Base-by-base conservation (phyloP, 2,329 filamentous ascomycete genomes). In the Bimuria novae-zelandiae region DNA sequence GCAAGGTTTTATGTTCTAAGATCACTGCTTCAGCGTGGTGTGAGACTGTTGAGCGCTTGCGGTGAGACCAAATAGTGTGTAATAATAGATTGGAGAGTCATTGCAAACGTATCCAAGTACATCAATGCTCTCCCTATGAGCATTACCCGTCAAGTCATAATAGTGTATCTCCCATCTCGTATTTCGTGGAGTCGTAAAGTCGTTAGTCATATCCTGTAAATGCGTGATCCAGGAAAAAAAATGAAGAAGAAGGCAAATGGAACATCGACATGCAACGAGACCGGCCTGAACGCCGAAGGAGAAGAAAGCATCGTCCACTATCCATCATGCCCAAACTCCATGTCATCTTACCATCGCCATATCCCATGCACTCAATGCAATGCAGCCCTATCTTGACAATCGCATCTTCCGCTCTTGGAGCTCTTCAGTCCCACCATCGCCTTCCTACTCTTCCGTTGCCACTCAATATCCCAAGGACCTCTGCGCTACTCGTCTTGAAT, bases 371-470 rank as follows among this genome's bases (percentile, higher is more conserved):
- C n/a, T n/a, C n/a, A n/a, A n/a, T n/a, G 5, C 21, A 25, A 7
- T 48, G 16, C 41, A 25, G 23, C 32, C 16, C 40, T 32, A 30
- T 23, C 12, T 36, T 30, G 23, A 50, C 48, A 50, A 29, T 33
- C 27, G 21, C 11, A 4, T 17, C 45, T 33, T 27, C 25, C 29
- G 21, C n/a, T 45, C 23, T 5, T 36, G 10, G 8, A 8, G 14
- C 19, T n/a, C 37, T 17, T 61, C 33, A 75, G 47, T 75, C 69
- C 71, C 71, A 74, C 72, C 72, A 74, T 30, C 55, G 49, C 23
- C 67, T 58, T 43, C 61, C 59, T 3, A 68, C 57, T 39, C 72
- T 62, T n/a, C 72, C 72, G 39, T 74, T 72, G 25, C 64, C 62
- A 37, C 62, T 62, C 57, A 75, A 48, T 29, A 75, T 73, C 21